These are phyloP conservation scores for Arthrobotrys sinensis DNA, from an alignment of 2,329 filamentous ascomycete genomes.

Conservation along the genomic window DNA sequence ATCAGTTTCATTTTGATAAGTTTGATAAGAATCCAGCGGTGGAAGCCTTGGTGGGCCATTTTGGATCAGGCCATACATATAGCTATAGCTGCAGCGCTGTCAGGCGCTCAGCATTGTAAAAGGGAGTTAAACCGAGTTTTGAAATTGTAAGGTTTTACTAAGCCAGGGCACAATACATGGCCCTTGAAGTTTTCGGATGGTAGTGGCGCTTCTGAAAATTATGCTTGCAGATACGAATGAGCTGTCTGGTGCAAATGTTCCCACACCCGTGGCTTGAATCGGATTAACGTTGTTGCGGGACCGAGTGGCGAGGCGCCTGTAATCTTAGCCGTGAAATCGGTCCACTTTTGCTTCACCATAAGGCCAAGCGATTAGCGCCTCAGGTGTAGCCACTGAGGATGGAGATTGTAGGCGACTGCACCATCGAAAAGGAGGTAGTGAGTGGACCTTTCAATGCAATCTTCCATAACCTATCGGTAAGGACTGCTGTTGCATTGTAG, in stretches of 20 bases:
- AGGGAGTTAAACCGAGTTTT: neutral
- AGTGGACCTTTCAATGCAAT: constrained; percentile 10
- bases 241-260: neutral
- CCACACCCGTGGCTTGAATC: constrained; percentile 52
- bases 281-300: constrained; percentile 57
- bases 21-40: constrained; percentile 34
- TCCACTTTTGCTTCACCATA: constrained; percentile 11
- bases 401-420: neutral
- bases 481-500: neutral
- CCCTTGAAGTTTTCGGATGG: neutral
- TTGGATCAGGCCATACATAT: constrained; percentile 1
- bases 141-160: constrained; percentile 4
- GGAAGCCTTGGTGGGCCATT: neutral
- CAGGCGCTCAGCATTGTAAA: neutral
- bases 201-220: constrained; percentile 25
- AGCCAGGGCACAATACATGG: neutral
- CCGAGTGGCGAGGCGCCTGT: constrained; percentile 37
- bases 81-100: neutral
- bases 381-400: neutral
- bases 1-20: constrained; percentile 52
- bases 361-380: constrained; percentile 46
- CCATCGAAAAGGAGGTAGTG: constrained; percentile 17
- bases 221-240: neutral
- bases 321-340: constrained; percentile 30
- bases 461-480: neutral